Evolutionary conservation across 129 eudicot genomes (phyloP).

Genomic region (Gnaphalium uliginosum): DNA sequence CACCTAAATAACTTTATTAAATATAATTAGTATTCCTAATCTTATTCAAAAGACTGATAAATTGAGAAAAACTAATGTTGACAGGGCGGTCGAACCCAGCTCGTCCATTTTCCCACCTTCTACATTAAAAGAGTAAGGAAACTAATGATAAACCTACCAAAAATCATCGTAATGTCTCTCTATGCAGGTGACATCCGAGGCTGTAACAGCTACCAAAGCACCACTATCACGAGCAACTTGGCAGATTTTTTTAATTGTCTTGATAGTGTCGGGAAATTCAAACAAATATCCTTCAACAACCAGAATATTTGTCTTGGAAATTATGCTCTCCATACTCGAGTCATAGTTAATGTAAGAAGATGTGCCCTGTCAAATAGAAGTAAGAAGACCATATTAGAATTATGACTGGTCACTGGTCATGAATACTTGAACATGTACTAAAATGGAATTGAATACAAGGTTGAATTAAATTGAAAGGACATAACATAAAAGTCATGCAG

Average conservation of each 20-base stretch:
- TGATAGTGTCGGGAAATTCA: conserved; percentile 93
- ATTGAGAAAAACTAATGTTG: not conserved
- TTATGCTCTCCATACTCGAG: conserved; percentile 60
- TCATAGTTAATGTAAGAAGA: conserved; percentile 74
- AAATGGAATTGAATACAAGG: not conserved
- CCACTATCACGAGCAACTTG: conserved; percentile 85
- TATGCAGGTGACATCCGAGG: conserved; percentile 94
- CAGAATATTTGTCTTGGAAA: conserved; percentile 81
- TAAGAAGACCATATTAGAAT: conserved; percentile 25
- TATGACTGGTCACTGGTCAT: conserved; percentile 8
- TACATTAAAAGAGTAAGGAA: not conserved
- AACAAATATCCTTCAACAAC: conserved; percentile 94
- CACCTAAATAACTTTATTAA: not conserved
- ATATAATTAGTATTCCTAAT: not conserved
- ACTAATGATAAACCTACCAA: conserved; percentile 53
- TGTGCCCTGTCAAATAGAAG: conserved; percentile 68
- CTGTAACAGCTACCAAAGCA: conserved; percentile 91
- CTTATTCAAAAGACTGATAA: not conserved
- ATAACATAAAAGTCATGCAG: conserved; percentile 10
- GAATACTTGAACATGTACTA: not conserved
- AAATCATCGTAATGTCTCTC: conserved; percentile 95
- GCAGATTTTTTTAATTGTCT: conserved; percentile 74
- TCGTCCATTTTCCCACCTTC: conserved; percentile 11
- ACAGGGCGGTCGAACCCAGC: not conserved
- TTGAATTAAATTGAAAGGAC: conserved; percentile 7